Percentiles rank a stretch among this genome's conserved stretches.
Conservation (phyloP, 108 stramenopile species). For the Asterionellopsis glacialis region DNA sequence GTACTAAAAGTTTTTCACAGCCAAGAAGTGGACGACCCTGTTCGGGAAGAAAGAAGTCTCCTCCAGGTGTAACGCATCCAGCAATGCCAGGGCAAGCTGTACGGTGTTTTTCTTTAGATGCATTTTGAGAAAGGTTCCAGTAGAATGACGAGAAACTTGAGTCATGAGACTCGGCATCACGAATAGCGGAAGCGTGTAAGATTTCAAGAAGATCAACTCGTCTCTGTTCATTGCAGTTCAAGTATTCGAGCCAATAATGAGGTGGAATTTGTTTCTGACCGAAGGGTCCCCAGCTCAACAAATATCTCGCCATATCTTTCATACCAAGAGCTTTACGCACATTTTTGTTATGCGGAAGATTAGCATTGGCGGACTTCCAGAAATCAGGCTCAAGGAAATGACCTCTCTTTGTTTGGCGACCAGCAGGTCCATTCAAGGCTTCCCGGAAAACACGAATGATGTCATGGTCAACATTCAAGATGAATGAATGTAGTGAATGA, state of each 20-base stretch:
- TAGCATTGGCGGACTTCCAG: slow-evolving; percentile 37
- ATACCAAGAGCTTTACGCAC: slow-evolving; percentile 39
- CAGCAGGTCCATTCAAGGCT: slow-evolving; percentile 55
- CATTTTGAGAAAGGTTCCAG: slow-evolving; percentile 77
- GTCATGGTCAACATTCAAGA: slow-evolving; percentile 64
- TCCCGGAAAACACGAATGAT: slow-evolving; percentile 68
- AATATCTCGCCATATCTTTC: slow-evolving; percentile 32
- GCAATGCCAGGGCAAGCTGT: slow-evolving; percentile 46
- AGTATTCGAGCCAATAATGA: slow-evolving; percentile 67
- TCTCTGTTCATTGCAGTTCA: slow-evolving; percentile 36
- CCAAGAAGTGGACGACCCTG: slow-evolving; percentile 60
- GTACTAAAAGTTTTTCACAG: slow-evolving; percentile 71
- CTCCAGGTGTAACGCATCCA: slow-evolving; percentile 73
- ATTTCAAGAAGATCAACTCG: slow-evolving; percentile 48
- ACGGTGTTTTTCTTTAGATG: slow-evolving; percentile 55
- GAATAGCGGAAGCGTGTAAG: slow-evolving; percentile 42
- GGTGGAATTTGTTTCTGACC: slow-evolving; percentile 54
- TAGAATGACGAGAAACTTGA: slow-evolving; percentile 50
- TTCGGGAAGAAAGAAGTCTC: slow-evolving; percentile 66
- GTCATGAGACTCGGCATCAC: slow-evolving; percentile 66
- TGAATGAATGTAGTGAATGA: slow-evolving; percentile 68
- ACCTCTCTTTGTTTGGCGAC: slow-evolving; percentile 36
- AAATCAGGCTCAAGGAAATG: slow-evolving; percentile 49
- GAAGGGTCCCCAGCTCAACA: slow-evolving; percentile 45
- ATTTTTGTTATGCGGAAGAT: slow-evolving; percentile 45